These are phyloP conservation scores for Cladophialophora psammophila DNA, from an alignment of 2,329 filamentous ascomycete species.

Conservation along the genomic window DNA sequence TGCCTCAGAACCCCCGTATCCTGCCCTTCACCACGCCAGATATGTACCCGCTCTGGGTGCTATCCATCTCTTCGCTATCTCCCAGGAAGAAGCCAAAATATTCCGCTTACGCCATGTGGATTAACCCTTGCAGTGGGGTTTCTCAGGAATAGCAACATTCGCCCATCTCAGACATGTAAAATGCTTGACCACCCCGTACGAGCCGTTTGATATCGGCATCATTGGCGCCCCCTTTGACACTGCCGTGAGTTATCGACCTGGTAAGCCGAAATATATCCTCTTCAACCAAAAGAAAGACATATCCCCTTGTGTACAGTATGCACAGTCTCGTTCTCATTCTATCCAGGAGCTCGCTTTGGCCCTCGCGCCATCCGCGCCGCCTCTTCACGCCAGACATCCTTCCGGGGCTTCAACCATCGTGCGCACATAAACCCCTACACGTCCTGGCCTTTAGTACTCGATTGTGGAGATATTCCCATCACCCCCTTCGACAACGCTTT, in stretches of 20 bases:
- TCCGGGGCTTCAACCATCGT: conserved; percentile 82
- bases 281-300: conserved; percentile 2
- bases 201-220: conserved; percentile 73
- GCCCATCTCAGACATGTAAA: conserved; percentile 74
- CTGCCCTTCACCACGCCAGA: background rate
- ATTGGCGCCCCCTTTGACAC: conserved; percentile 78
- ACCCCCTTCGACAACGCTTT: conserved; percentile 86
- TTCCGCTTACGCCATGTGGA: background rate
- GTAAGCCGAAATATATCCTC: conserved; percentile 47
- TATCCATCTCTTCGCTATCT: background rate
- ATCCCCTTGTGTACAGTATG: background rate
- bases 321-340: conserved; percentile 4
- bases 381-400: conserved; percentile 79
- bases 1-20: background rate
- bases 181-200: conserved; percentile 70
- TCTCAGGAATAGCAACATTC: conserved; percentile 77
- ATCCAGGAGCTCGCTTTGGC: conserved; percentile 74
- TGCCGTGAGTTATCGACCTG: conserved; percentile 73
- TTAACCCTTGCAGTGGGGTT: conserved; percentile 62
- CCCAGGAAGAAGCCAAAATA: background rate
- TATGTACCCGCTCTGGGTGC: background rate
- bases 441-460: conserved; percentile 78
- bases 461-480: conserved; percentile 90
- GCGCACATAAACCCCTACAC: conserved; percentile 84
- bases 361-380: conserved; percentile 86